Evolutionary conservation across 2,329 filamentous ascomycete genomes (phyloP).

Genomic region (Hymenoscyphus fraxineus): DNA sequence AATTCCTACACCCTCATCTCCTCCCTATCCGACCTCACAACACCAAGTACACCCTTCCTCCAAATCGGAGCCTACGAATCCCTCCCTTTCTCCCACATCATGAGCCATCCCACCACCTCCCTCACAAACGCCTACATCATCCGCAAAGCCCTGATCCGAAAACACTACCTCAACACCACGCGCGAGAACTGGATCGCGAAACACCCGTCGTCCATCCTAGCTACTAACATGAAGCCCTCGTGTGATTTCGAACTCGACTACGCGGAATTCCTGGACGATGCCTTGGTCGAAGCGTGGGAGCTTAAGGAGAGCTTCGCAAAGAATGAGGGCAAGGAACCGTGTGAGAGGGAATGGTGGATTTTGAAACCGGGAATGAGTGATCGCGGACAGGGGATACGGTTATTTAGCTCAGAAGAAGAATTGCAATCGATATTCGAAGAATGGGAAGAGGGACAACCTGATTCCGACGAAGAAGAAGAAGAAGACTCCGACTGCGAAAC

Average conservation of each 20-base stretch:
- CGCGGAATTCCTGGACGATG: slow-evolving; percentile 93
- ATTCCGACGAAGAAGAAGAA: slow-evolving; percentile 62
- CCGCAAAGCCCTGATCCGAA: slow-evolving; percentile 91
- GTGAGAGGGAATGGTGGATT: slow-evolving; percentile 85
- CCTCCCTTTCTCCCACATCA: slow-evolving; percentile 76
- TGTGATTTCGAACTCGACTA: slow-evolving; percentile 95
- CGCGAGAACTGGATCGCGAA: slow-evolving; percentile 84
- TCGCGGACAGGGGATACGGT: slow-evolving; percentile 82
- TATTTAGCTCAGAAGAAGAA: slow-evolving; percentile 83
- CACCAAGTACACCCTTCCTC: slow-evolving; percentile 40
- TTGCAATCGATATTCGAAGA: slow-evolving; percentile 84
- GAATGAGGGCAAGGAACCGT: slow-evolving; percentile 50
- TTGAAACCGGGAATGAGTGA: slow-evolving; percentile 98
- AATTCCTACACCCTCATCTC: slow-evolving; percentile 53
- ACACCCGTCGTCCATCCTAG: slow-evolving; percentile 67
- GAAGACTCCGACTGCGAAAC: slow-evolving; percentile 40
- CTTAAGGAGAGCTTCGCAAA: slow-evolving; percentile 70
- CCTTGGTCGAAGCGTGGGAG: slow-evolving; percentile 85
- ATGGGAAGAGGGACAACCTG: slow-evolving; percentile 72
- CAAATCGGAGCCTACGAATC: slow-evolving; percentile 85
- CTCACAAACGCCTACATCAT: slow-evolving; percentile 90
- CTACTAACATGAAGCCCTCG: slow-evolving; percentile 67
- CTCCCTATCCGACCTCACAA: slow-evolving; percentile 37
- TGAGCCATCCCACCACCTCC: slow-evolving; percentile 56
- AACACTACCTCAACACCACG: slow-evolving; percentile 86